Evolutionary conservation across 140 eudicot species (phyloP).

Genomic region (Bidens hawaiensis): DNA sequence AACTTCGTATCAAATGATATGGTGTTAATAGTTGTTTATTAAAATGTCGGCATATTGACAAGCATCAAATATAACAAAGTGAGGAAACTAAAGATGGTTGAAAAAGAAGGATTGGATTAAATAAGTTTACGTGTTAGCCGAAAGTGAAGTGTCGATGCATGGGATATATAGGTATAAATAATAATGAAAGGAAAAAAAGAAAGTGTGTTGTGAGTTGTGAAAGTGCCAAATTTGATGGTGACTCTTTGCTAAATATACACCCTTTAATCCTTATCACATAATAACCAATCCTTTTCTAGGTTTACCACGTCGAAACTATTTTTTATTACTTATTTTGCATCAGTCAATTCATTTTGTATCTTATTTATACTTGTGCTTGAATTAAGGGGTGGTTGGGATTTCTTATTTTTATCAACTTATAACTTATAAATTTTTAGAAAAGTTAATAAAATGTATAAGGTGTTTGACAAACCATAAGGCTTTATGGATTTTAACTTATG

Average conservation of each 20-base stretch:
- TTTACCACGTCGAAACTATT: slow-evolving; percentile 6
- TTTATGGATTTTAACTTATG: too few species aligned
- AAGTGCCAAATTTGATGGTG: slow-evolving; percentile 24
- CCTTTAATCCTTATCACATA: not conserved
- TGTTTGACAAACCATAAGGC: too few species aligned
- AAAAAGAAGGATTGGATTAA: not conserved
- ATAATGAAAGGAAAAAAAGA: not conserved
- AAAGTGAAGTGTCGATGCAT: slow-evolving; percentile 12
- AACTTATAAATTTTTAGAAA: too few species aligned
- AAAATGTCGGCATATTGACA: too few species aligned
- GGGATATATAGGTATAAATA: slow-evolving; percentile 2
- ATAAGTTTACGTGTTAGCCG: slow-evolving; percentile 17
- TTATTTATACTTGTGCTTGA: too few species aligned
- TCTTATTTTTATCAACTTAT: too few species aligned
- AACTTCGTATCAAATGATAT: too few species aligned
- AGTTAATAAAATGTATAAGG: too few species aligned
- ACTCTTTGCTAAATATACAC: slow-evolving; percentile 14
- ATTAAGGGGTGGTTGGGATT: too few species aligned
- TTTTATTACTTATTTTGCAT: too few species aligned
- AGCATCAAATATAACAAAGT: not conserved
- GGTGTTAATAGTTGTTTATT: too few species aligned
- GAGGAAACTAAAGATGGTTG: not conserved
- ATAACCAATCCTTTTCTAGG: not conserved
- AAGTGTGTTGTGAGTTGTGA: slow-evolving; percentile 28
- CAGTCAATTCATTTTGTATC: too few species aligned